Percentiles rank a stretch among this genome's conserved stretches.
Conservation (phyloP, 805 yeast genomes). For the Zygoascus tannicola region DNA sequence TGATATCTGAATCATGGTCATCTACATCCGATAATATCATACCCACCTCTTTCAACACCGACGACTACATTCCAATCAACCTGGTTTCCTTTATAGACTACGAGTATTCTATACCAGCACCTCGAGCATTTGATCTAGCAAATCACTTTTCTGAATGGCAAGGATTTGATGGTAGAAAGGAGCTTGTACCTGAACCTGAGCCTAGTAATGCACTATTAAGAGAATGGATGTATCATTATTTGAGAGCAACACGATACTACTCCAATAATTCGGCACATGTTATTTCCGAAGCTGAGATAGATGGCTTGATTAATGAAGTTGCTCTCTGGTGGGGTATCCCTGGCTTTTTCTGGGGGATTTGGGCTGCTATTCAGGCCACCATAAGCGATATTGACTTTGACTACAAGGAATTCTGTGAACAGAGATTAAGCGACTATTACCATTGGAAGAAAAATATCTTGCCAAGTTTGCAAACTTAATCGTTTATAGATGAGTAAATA, state of each 20-base stretch:
- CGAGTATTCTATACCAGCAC: constrained; percentile 88
- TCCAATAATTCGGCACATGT: constrained; percentile 3
- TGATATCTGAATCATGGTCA: constrained; percentile 39
- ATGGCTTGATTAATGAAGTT: constrained; percentile 45
- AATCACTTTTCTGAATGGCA: constrained; percentile 97
- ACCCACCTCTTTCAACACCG: background rate
- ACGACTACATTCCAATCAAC: constrained; percentile 10
- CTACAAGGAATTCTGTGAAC: constrained; percentile 50
- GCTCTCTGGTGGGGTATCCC: constrained; percentile 63
- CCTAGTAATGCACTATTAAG: constrained; percentile 36
- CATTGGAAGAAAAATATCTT: constrained; percentile 41
- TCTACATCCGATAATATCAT: constrained; percentile 2
- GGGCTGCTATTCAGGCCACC: constrained; percentile 69
- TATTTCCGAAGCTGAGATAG: constrained; percentile 27
- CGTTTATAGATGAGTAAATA: too few relatives aligned
- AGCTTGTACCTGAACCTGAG: constrained; percentile 48
- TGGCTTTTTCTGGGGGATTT: constrained; percentile 77
- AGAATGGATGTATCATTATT: constrained; percentile 51
- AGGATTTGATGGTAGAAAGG: constrained; percentile 62
- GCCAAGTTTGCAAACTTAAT: background rate
- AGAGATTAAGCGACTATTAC: constrained; percentile 59
- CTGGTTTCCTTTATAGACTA: constrained; percentile 64
- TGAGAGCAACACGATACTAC: constrained; percentile 27
- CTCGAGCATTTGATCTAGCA: constrained; percentile 83
- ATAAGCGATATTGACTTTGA: constrained; percentile 66